Percentiles rank a stretch among this genome's conserved stretches.
Conservation (phyloP, 2,329 filamentous ascomycete genomes). For the Colletotrichum sojae region DNA sequence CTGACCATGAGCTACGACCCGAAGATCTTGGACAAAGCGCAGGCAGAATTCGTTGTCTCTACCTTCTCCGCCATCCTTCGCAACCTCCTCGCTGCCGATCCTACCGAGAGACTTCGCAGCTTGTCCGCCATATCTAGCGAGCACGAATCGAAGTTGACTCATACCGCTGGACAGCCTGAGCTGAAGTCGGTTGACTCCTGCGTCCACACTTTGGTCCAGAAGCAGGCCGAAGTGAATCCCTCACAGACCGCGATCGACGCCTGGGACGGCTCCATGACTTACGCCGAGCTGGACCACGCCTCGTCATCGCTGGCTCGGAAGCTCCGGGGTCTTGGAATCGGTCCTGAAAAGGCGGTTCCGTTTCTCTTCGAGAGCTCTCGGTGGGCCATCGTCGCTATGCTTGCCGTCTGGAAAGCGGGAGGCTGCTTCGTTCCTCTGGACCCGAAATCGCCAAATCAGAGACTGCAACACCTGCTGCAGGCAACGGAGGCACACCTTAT, state of each 20-base stretch:
- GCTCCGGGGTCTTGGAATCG: constrained; percentile 39
- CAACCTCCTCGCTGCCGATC: constrained; percentile 1
- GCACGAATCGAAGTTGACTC: neutral
- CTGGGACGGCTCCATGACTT: constrained; percentile 35
- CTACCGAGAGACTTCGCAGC: neutral
- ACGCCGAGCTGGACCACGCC: constrained; percentile 39
- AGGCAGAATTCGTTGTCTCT: constrained; percentile 11
- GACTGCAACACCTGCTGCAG: constrained; percentile 21
- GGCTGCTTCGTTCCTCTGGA: constrained; percentile 31
- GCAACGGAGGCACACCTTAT: constrained; percentile 1
- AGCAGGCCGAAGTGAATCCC: neutral
- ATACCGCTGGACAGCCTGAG: neutral
- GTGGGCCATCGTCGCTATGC: constrained; percentile 30
- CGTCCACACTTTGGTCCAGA: constrained; percentile 15
- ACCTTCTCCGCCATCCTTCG: constrained; percentile 13
- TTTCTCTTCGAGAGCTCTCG: constrained; percentile 29
- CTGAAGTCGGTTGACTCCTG: constrained; percentile 2
- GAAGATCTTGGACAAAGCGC: neutral
- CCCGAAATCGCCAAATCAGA: constrained; percentile 20
- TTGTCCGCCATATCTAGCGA: neutral
- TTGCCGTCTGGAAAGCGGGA: constrained; percentile 32
- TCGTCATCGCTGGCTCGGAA: constrained; percentile 39
- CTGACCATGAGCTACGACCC: constrained; percentile 19
- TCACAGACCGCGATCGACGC: constrained; percentile 9
- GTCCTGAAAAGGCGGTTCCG: constrained; percentile 36